Conservation (phyloP, 2,329 filamentous ascomycete species). For the Claviceps sp. region DNA sequence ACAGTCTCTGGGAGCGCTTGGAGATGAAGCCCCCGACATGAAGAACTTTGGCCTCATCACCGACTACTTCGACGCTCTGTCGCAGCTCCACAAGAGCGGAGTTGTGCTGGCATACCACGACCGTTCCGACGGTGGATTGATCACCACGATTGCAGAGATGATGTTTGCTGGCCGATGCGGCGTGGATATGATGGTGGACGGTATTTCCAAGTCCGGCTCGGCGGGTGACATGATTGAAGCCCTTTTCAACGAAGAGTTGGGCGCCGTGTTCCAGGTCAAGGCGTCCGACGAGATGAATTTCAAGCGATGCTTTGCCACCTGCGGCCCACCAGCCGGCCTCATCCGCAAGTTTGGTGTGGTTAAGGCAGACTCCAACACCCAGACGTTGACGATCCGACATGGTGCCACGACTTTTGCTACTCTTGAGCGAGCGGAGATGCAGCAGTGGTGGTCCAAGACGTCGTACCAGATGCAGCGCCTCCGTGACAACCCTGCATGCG, state of each 20-base stretch:
- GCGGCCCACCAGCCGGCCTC: conserved; percentile 67
- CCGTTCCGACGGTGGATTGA: conserved; percentile 79
- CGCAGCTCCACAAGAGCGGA: conserved; percentile 43
- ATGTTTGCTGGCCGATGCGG: conserved; percentile 94
- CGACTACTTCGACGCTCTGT: conserved; percentile 83
- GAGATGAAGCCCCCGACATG: conserved; percentile 74
- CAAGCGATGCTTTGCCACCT: conserved; percentile 80
- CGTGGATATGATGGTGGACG: conserved; percentile 71
- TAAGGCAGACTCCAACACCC: conserved; percentile 54
- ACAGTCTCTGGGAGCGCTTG: conserved; percentile 77
- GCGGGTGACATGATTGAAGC: conserved; percentile 55
- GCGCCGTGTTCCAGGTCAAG: conserved; percentile 88
- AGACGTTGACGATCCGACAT: conserved; percentile 64
- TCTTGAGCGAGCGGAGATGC: conserved; percentile 57
- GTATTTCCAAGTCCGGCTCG: conserved; percentile 47
- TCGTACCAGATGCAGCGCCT: conserved; percentile 85
- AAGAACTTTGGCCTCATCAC: conserved; percentile 67
- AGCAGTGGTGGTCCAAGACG: conserved; percentile 79
- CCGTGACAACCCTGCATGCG: conserved; percentile 76
- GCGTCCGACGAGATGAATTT: conserved; percentile 75
- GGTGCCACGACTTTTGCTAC: conserved; percentile 54
- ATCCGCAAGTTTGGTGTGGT: conserved; percentile 77
- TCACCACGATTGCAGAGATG: conserved; percentile 91
- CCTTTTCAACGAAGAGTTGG: conserved; percentile 92
- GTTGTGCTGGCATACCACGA: conserved; percentile 88